Conservation (phyloP, 2,329 filamentous ascomycete genomes). For the Calonectria henricotiae region DNA sequence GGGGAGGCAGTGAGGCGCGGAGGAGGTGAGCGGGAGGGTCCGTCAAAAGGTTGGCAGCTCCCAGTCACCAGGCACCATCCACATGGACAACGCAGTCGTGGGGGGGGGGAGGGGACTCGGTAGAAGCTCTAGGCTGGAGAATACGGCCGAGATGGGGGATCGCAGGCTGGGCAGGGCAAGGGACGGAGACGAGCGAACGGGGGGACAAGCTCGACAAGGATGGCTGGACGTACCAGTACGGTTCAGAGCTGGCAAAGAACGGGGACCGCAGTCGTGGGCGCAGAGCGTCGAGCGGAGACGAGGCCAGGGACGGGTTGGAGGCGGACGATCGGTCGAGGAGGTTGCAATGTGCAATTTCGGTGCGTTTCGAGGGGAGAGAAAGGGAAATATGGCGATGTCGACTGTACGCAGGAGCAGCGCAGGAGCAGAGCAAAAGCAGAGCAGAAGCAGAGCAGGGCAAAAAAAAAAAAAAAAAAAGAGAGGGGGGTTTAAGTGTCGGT, state of each 20-base stretch:
- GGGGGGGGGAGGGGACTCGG: conserved; percentile 35
- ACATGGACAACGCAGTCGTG: conserved; percentile 39
- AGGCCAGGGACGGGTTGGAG: conserved; percentile 28
- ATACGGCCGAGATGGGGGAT: conserved; percentile 48
- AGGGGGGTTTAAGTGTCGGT: conserved; percentile 10
- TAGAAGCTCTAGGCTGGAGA: conserved; percentile 53
- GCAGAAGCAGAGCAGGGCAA: conserved; percentile 8
- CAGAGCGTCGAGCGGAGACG: conserved; percentile 11
- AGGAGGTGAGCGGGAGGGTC: conserved; percentile 44
- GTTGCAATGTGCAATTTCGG: conserved; percentile 38
- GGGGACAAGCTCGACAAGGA: conserved; percentile 37
- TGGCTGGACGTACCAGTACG: conserved; percentile 34
- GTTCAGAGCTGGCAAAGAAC: conserved; percentile 24
- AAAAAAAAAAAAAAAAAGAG: background rate
- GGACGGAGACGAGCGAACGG: conserved; percentile 46
- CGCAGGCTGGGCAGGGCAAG: conserved; percentile 37
- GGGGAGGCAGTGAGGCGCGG: conserved; percentile 30
- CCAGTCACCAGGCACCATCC: conserved; percentile 37
- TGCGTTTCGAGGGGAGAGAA: conserved; percentile 21
- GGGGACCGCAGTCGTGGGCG: conserved; percentile 23
- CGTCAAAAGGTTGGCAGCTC: conserved; percentile 36
- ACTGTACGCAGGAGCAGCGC: conserved; percentile 12
- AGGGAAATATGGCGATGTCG: conserved; percentile 37
- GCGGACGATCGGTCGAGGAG: conserved; percentile 36
- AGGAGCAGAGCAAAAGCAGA: no score